Base-by-base conservation (phyloP, 768 basidiomycete species). In the Auriculariales sp. region DNA sequence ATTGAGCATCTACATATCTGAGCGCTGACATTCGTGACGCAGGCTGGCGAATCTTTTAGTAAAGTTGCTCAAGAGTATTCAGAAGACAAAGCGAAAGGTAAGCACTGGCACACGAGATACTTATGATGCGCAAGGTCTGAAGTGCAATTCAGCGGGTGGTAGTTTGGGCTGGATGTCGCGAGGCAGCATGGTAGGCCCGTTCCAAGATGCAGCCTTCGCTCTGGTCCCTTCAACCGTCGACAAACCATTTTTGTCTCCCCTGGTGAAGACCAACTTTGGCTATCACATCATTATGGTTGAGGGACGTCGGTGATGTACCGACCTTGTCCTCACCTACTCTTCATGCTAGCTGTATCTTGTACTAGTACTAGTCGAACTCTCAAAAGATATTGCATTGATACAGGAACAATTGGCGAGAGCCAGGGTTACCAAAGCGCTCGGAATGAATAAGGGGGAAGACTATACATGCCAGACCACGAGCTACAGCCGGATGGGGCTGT, bases 241-340 rank as follows among this genome's bases (percentile, higher is more conserved):
- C 64, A 88, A 84, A 54, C 87, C 88, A 3, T 66, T 74, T 46
- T 59, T 76, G 15, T 83, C 85, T 1, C 65, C 78, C 14, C 73
- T 90, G 46, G 81, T 90, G 29, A 91, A 89, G 66, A 91, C 88
- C 4, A 76, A 73, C 53, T 80, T 80, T 58, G 88, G 88, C 12
- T 91, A 90, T 64, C 88, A 91, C 61, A 80, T 91, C 58, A 89
- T 91, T 62, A 86, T 91, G 84, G 87, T 89, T 5, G 87, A 91
- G 66, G 87, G 85, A 15, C 75, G 87, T 31, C 76, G 83, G 30
- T 78, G 58, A 62, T 22, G 3, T 6, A 46, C n/a, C n/a, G n/a
- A n/a, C n/a, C n/a, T n/a, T n/a, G n/a, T n/a, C n/a, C n/a, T n/a
- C n/a, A n/a, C n/a, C n/a, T n/a, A n/a, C n/a, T n/a, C n/a, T n/a